These are phyloP conservation scores for Wallacemonas collosoma DNA, from an alignment of 208 protist species.

Conservation along the genomic window DNA sequence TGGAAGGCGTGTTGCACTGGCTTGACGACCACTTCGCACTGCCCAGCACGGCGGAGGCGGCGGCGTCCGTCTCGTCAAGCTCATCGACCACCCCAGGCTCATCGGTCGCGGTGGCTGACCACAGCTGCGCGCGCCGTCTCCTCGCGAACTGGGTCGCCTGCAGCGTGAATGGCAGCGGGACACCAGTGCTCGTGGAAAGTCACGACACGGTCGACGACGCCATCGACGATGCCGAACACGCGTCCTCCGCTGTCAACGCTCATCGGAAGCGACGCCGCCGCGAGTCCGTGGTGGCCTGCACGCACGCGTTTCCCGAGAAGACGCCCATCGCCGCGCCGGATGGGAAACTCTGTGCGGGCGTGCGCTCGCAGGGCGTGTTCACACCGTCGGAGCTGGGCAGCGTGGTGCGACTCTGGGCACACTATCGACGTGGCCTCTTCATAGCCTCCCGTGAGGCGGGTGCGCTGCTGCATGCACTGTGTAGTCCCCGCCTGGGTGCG, in stretches of 20 bases:
- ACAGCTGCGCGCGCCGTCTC: conserved; percentile 12
- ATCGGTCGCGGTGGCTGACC: neutral
- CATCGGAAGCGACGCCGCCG: conserved; percentile 3
- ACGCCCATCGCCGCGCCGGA: conserved; percentile 11
- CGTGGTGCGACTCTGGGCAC: conserved; percentile 19
- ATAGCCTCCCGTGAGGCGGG: conserved; percentile 24
- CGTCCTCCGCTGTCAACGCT: neutral
- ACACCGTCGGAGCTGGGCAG: neutral
- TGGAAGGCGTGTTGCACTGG: conserved; percentile 26
- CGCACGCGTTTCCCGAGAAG: neutral
- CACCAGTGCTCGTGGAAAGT: neutral
- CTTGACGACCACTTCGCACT: conserved; percentile 18
- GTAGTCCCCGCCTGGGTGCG: conserved; percentile 25
- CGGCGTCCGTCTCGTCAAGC: neutral
- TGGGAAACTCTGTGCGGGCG: conserved; percentile 10
- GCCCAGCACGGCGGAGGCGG: neutral
- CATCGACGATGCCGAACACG: neutral
- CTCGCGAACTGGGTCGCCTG: conserved; percentile 23
- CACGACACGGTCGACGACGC: neutral
- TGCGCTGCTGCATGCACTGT: conserved; percentile 34
- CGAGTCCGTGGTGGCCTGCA: neutral
- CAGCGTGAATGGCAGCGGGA: conserved; percentile 1
- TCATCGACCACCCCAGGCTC: neutral
- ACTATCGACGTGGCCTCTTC: conserved; percentile 36
- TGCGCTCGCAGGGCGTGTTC: conserved; percentile 3